Base-by-base conservation (phyloP, 805 yeast genomes). In the Candida railenensis region DNA sequence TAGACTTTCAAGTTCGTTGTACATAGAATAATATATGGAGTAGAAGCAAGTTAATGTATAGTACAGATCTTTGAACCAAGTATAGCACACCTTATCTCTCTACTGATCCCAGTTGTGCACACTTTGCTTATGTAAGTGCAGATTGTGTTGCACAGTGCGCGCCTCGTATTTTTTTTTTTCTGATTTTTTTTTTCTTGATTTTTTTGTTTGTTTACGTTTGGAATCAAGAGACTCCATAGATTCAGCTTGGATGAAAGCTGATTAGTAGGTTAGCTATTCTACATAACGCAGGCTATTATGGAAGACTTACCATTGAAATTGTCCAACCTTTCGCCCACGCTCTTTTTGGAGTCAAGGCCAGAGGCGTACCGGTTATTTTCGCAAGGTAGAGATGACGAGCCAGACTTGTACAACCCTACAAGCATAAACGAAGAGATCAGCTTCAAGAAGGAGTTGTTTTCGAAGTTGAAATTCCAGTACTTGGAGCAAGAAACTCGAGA, bases 401-500 rank as follows among this genome's bases (percentile, higher is more conserved):
- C 43, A 3, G 5, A 16, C n/a, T 42, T 59, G 16, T 50, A 44
- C 7, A 61, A 65, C 38, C 77, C 78, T 3, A 54, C 46, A 4
- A 46, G 54, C 1, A 51, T 73, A 3, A 61, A 63, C 18, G 69
- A 66, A 1, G 71, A 73, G n/a, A 59, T 75, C 7, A 47, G 56
- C 15, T 54, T 58, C 37, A 70, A 70, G 46, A 67, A 69, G 48
- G 72, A 72, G 50, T 56, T 74, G 21, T 77, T 78, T 48, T 74
- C 77, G 15, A 75, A 83, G 48, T 66, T 85, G 37, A 82, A 83
- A 54, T 83, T 83, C 50, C 76, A 82, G 46, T 86, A 82, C 56
- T 59, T 84, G 37, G 92, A 86, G 58, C 87, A 84, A 55, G 90
- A 84, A 51, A 76, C 89, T 3, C 78, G 86, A 50, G 87, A 84